These are phyloP conservation scores for Colletotrichum aenigma DNA, from an alignment of 2,329 filamentous ascomycete species.

Conservation along the genomic window DNA sequence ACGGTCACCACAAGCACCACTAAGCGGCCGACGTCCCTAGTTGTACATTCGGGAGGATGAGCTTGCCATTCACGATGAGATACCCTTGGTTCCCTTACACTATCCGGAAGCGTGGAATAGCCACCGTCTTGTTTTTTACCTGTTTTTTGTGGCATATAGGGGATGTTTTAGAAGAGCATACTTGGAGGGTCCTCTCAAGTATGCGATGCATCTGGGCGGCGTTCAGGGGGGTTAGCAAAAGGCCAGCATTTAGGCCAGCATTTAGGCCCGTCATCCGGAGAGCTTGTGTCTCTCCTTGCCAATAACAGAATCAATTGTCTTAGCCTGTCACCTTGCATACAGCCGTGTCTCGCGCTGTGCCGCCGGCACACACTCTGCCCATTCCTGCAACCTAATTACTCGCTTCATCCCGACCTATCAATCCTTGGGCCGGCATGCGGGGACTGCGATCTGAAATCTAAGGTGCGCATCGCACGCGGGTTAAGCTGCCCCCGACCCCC, in stretches of 20 bases:
- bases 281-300: not conserved
- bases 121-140: not conserved
- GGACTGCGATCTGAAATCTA: not conserved
- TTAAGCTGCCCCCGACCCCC: slow-evolving; percentile 11
- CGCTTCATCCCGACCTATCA: not conserved
- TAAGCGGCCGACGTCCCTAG: not conserved
- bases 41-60: slow-evolving; percentile 5
- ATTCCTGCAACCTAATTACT: not conserved
- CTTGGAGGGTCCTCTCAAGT: not conserved
- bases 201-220: slow-evolving; percentile 16
- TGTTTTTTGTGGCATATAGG: not conserved
- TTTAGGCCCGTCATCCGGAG: not conserved
- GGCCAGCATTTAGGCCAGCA: slow-evolving; percentile 8
- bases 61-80: slow-evolving; percentile 19
- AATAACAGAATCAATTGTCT: not conserved
- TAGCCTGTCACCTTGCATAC: not conserved
- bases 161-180: slow-evolving; percentile 5
- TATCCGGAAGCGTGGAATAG: not conserved
- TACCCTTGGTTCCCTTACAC: slow-evolving; percentile 17
- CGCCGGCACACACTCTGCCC: not conserved
- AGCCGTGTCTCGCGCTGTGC: not conserved
- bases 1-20: slow-evolving; percentile 33
- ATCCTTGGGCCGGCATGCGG: not conserved
- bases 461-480: not conserved
- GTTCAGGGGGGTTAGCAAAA: slow-evolving; percentile 12